A percentile compares a stretch with the other conserved stretches of the same genome.
These are phyloP conservation scores for Gigaspora rosea DNA, from an alignment of 192 early-diverging fungal genomes.

Conservation along the genomic window DNA sequence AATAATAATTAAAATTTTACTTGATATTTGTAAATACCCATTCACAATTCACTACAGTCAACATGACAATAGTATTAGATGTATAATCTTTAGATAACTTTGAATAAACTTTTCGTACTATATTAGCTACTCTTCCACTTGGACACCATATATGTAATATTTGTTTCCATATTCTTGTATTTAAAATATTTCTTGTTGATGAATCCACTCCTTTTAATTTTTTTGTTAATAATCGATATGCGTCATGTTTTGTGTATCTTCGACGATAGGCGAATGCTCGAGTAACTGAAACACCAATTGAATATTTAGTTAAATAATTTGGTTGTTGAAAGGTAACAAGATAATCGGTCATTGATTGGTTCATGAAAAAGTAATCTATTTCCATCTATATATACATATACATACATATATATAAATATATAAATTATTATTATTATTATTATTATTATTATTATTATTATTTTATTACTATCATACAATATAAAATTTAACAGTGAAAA, in stretches of 20 bases:
- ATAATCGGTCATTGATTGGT: conserved; percentile 55
- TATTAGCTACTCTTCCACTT: conserved; percentile 43
- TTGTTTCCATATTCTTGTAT: conserved; percentile 46
- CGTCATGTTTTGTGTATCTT: conserved; percentile 40
- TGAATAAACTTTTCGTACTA: conserved; percentile 40
- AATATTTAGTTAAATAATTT: conserved; percentile 32
- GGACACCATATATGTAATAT: conserved; percentile 57
- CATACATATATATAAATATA: not conserved
- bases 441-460: not conserved
- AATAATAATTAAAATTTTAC: no score
- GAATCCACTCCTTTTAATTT: conserved; percentile 46
- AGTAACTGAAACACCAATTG: conserved; percentile 50
- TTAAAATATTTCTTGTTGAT: conserved; percentile 42
- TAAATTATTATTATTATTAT: not conserved
- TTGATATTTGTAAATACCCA: conserved; percentile 39
- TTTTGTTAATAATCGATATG: conserved; percentile 42
- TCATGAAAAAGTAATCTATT: conserved; percentile 41
- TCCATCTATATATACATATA: conserved; percentile 40
- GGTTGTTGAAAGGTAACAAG: conserved; percentile 40
- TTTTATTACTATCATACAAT: no score
- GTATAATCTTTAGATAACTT: conserved; percentile 36
- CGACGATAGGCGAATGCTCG: conserved; percentile 48
- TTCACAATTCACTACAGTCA: conserved; percentile 40
- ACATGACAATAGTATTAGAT: conserved; percentile 42
- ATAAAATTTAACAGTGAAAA: no score